These are phyloP conservation scores for Eutrema heterophyllum DNA, from an alignment of 345 rosid genomes.

Conservation along the genomic window DNA sequence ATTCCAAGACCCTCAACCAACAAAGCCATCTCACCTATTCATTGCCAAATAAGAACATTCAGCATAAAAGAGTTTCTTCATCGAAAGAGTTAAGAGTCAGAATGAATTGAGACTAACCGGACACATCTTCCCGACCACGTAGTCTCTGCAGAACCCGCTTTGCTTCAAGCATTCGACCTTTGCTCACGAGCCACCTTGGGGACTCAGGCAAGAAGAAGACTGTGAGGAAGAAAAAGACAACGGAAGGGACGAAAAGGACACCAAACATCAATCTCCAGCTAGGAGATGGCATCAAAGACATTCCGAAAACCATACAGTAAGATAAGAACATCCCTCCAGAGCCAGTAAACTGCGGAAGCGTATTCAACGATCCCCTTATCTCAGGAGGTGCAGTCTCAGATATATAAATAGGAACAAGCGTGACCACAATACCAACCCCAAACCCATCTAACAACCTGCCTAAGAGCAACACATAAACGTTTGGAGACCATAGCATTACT, in stretches of 20 bases:
- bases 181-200: slow-evolving; percentile 97
- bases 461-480: slow-evolving; percentile 68
- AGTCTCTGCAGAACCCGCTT: slow-evolving; percentile 75
- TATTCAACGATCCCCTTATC: slow-evolving; percentile 77
- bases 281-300: slow-evolving; percentile 68
- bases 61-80: not conserved
- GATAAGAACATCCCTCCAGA: slow-evolving; percentile 90
- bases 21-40: slow-evolving; percentile 98
- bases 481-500: slow-evolving; percentile 93
- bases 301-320: slow-evolving; percentile 87
- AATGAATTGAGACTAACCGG: slow-evolving; percentile 51
- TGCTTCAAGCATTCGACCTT: slow-evolving; percentile 92
- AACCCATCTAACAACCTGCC: slow-evolving; percentile 93
- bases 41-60: slow-evolving; percentile 15
- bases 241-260: slow-evolving; percentile 78
- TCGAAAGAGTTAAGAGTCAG: not conserved
- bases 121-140: slow-evolving; percentile 79
- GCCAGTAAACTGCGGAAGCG: slow-evolving; percentile 94
- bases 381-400: slow-evolving; percentile 98
- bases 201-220: slow-evolving; percentile 88
- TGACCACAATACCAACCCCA: slow-evolving; percentile 88
- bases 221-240: slow-evolving; percentile 52
- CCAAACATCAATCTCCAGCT: slow-evolving; percentile 99
- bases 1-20: slow-evolving; percentile 89
- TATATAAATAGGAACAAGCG: slow-evolving; percentile 86